phyloP scores from a whole-genome alignment of 768 basidiomycete species.

The Macrolepiota albuminosa region DNA sequence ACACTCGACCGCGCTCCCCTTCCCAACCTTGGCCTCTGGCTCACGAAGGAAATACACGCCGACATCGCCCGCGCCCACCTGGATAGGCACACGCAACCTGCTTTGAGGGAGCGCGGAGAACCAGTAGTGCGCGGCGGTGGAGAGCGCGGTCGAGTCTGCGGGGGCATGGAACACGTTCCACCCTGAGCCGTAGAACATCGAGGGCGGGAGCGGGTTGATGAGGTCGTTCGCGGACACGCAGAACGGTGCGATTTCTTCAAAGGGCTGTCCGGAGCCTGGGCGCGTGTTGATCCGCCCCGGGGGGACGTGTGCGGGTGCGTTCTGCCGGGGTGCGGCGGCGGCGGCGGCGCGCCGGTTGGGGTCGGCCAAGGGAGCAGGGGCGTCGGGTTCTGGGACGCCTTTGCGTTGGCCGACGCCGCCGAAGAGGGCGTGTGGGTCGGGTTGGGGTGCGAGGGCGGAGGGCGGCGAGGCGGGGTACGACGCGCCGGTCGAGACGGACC shows the following conservation, averaged over 20 bases:
- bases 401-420: slow-evolving; percentile 83
- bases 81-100: slow-evolving; percentile 77
- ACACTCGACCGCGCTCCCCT: slow-evolving; percentile 76
- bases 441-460: slow-evolving; percentile 37
- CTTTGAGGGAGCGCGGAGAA: slow-evolving; percentile 83
- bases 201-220: slow-evolving; percentile 94
- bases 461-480: slow-evolving; percentile 52
- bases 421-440: slow-evolving; percentile 61
- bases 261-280: slow-evolving; percentile 46
- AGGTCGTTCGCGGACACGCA: slow-evolving; percentile 97
- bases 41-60: slow-evolving; percentile 88
- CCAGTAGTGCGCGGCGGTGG: slow-evolving; percentile 83
- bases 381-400: too few species aligned
- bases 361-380: slow-evolving; percentile 39
- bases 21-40: slow-evolving; percentile 48
- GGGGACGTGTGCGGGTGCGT: slow-evolving; percentile 30
- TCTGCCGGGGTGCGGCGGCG: slow-evolving; percentile 18
- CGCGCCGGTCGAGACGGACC: slow-evolving; percentile 67
- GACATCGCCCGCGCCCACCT: slow-evolving; percentile 85
- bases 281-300: slow-evolving; percentile 65
- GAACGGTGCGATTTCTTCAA: slow-evolving; percentile 85
- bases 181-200: slow-evolving; percentile 89
- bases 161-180: slow-evolving; percentile 80
- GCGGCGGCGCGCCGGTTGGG: slow-evolving; percentile 14
- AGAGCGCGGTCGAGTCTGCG: slow-evolving; percentile 29